These are phyloP conservation scores for Eimeria necatrix DNA, from an alignment of 169 alveolate genomes.

Conservation along the genomic window DNA sequence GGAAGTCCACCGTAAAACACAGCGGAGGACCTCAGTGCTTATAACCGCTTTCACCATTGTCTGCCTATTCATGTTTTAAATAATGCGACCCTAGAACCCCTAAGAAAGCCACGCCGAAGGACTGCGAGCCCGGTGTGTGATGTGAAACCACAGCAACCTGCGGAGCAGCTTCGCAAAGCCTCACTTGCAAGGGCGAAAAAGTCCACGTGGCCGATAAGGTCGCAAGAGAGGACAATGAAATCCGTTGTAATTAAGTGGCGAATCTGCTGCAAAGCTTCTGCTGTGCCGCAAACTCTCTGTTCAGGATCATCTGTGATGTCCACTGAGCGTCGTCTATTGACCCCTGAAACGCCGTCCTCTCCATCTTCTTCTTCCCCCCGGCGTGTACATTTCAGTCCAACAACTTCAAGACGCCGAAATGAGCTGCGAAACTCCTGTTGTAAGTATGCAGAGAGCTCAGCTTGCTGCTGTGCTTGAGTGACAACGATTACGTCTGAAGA, in stretches of 20 bases:
- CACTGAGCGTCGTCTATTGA: constrained; percentile 57
- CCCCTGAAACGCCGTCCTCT: constrained; percentile 38
- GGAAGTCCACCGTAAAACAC: not conserved
- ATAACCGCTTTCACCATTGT: too few relatives aligned
- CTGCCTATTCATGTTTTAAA: too few relatives aligned
- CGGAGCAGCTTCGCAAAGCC: not conserved
- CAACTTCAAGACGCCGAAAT: constrained; percentile 79
- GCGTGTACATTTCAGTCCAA: constrained; percentile 76
- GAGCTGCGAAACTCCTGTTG: constrained; percentile 77
- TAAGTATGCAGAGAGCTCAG: constrained; percentile 72
- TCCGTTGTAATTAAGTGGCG: constrained; percentile 74
- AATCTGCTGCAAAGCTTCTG: constrained; percentile 79
- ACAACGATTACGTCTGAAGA: constrained; percentile 76
- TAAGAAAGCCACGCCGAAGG: too few relatives aligned
- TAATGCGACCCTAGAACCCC: too few relatives aligned
- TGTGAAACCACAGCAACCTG: too few relatives aligned
- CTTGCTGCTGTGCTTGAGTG: constrained; percentile 74
- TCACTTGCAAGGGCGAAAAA: constrained; percentile 80
- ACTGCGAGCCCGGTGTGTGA: too few relatives aligned
- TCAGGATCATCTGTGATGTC: constrained; percentile 61
- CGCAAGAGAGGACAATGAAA: constrained; percentile 77
- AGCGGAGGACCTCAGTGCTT: not conserved
- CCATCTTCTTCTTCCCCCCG: constrained; percentile 77
- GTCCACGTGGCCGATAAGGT: constrained; percentile 80
- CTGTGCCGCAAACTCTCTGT: constrained; percentile 78